Conservation (phyloP, 768 basidiomycete species). For the Imleria badia region DNA sequence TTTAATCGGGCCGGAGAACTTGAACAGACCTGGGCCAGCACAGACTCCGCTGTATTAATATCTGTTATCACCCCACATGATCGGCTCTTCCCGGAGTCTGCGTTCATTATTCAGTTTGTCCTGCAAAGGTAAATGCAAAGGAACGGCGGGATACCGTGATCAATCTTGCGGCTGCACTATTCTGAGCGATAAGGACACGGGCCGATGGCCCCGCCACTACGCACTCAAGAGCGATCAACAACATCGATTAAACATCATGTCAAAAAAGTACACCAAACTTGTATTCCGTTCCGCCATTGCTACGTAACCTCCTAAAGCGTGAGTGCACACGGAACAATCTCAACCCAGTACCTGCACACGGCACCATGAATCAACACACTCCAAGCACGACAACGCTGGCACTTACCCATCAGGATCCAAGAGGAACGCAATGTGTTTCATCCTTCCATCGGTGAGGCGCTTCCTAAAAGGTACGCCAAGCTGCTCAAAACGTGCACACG, state of each 20-base stretch:
- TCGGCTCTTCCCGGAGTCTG: no score
- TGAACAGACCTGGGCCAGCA: no score
- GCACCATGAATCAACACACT: neutral
- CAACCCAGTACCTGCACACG: conserved; percentile 56
- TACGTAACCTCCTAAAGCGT: conserved; percentile 18
- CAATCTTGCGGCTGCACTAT: neutral
- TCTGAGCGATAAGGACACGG: neutral
- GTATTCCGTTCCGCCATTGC: neutral
- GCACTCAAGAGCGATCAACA: conserved; percentile 1
- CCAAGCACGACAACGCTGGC: neutral
- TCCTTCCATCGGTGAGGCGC: conserved; percentile 78
- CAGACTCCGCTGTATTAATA: no score
- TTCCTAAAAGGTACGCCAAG: conserved; percentile 88
- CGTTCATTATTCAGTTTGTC: no score
- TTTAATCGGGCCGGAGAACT: no score
- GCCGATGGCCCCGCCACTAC: neutral
- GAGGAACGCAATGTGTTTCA: conserved; percentile 83
- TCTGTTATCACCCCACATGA: no score
- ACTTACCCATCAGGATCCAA: conserved; percentile 79
- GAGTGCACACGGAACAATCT: conserved; percentile 44
- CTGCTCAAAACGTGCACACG: conserved; percentile 80
- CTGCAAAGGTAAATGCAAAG: no score
- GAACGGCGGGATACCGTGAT: neutral
- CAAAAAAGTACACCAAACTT: neutral
- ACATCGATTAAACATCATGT: conserved; percentile 1